These are phyloP conservation scores for Penicillium brasilianum DNA, from an alignment of 2,329 filamentous ascomycete species.

Conservation along the genomic window DNA sequence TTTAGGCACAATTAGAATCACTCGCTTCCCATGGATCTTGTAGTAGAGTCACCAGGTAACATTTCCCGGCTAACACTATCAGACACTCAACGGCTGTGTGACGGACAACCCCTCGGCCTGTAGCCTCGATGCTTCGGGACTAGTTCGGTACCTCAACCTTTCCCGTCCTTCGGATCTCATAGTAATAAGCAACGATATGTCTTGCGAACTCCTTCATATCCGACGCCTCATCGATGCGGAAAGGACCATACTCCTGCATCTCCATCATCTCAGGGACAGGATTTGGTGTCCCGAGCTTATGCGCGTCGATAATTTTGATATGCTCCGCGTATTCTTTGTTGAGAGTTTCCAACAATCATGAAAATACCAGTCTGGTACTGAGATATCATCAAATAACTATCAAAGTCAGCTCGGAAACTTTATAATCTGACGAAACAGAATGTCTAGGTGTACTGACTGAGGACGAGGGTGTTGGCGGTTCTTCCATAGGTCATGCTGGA, in stretches of 20 bases:
- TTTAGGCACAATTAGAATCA: background rate
- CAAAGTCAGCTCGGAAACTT: background rate
- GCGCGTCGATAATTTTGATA: background rate
- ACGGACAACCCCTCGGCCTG: background rate
- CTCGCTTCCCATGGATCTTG: background rate
- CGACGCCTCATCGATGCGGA: background rate
- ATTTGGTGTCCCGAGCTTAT: background rate
- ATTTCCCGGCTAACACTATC: too few species aligned
- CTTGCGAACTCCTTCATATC: background rate
- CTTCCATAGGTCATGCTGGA: background rate
- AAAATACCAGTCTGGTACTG: background rate
- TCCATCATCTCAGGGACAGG: background rate
- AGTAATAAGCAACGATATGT: background rate
- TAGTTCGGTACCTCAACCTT: background rate
- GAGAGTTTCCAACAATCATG: background rate
- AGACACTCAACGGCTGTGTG: background rate
- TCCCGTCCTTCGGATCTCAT: background rate
- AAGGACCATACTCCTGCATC: background rate
- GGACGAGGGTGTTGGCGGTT: background rate
- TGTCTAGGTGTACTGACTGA: background rate
- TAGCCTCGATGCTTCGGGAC: background rate
- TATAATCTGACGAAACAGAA: background rate
- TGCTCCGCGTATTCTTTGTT: background rate
- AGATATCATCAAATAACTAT: background rate
- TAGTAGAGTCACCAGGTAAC: background rate